Evolutionary conservation across 306 rosid species (phyloP), one percentile per base, ranked within the genome.

Genomic region (Fragaria nilgerrensis): DNA sequence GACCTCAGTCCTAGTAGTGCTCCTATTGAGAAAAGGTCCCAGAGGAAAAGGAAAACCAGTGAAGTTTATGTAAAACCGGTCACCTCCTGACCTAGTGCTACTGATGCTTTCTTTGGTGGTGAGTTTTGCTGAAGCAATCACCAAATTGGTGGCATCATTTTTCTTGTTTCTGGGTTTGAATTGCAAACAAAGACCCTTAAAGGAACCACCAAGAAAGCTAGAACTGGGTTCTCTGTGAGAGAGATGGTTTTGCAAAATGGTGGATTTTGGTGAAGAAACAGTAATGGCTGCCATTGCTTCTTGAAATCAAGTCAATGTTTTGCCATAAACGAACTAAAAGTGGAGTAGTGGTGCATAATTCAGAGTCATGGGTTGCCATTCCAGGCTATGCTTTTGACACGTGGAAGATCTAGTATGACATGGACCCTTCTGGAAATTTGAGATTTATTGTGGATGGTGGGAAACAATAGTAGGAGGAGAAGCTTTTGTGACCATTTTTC

Each of bases 11-110:
- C 96, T 90, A n/a, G 80, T 88, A 53, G 99, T 89, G 75, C 90
- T 77, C 43, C 99, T 85, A 37, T 89, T 88, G 73, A 95, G 96
- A 69, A 95, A 95, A 76, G 99, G 98, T 3, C 99, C 99, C 55
- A 95, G 89, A 56, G 99, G 99, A 80, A 95, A 95, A 75, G 99
- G 99, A 79, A 95, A 92, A 0, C 98, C 99, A 36, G 98, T 95
- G 86, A 95, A 75, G 75, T 95, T 95, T 90, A 91, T 92, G 90
- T 95, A 95, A 83, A 95, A 95, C 76, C 96, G 93, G 45, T 88
- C 93, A 47, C 85, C 79, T 15, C 65, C 70, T 9, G 70, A 17
- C 37, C 70, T 86, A 39, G 49, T 62, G 47, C 72, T 69, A n/a
- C 79, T 73, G 72, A 72, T 66, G 58, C 77, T 76, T 6, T 83